Percentiles rank a stretch among this genome's conserved stretches.
Evolutionary conservation across 2,329 filamentous ascomycete genomes (phyloP).

Genomic region (Xylaria polymorpha): DNA sequence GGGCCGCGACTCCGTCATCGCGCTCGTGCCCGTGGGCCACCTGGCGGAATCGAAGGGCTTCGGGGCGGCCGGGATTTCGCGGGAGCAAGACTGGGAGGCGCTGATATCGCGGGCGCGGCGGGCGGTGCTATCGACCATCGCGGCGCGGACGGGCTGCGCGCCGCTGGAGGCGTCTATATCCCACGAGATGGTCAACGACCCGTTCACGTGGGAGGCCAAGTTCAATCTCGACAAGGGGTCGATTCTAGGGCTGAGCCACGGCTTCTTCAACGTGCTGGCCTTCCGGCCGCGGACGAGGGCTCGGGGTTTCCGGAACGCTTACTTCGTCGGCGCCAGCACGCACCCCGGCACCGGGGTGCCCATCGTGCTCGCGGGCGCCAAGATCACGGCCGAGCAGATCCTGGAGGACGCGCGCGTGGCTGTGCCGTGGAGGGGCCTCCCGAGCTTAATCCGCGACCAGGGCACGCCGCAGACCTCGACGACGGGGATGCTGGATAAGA

Average conservation of each 20-base stretch:
- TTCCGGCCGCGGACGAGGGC: slow-evolving; percentile 72
- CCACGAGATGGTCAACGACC: slow-evolving; percentile 74
- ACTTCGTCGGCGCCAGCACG: slow-evolving; percentile 80
- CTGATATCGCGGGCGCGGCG: slow-evolving; percentile 69
- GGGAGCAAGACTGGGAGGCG: slow-evolving; percentile 68
- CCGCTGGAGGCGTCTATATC: slow-evolving; percentile 61
- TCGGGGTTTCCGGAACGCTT: slow-evolving; percentile 62
- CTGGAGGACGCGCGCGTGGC: slow-evolving; percentile 50
- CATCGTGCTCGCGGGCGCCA: slow-evolving; percentile 76
- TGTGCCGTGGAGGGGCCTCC: slow-evolving; percentile 48
- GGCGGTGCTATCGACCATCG: slow-evolving; percentile 71
- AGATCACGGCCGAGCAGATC: slow-evolving; percentile 64
- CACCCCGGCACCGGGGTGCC: slow-evolving; percentile 82
- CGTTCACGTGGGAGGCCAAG: slow-evolving; percentile 69
- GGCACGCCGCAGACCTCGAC: slow-evolving; percentile 34
- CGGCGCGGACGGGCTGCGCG: slow-evolving; percentile 67
- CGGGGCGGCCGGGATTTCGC: slow-evolving; percentile 44
- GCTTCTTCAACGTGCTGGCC: slow-evolving; percentile 77
- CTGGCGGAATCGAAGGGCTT: slow-evolving; percentile 60
- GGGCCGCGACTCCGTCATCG: slow-evolving; percentile 73
- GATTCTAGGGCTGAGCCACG: slow-evolving; percentile 77
- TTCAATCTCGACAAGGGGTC: slow-evolving; percentile 82
- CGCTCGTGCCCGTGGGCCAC: slow-evolving; percentile 79
- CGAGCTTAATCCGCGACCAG: slow-evolving; percentile 31
- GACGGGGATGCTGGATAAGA: slow-evolving; percentile 39